Evolutionary conservation across 179 eudicot genomes (phyloP).

Genomic region (Monotropa hypopitys): DNA sequence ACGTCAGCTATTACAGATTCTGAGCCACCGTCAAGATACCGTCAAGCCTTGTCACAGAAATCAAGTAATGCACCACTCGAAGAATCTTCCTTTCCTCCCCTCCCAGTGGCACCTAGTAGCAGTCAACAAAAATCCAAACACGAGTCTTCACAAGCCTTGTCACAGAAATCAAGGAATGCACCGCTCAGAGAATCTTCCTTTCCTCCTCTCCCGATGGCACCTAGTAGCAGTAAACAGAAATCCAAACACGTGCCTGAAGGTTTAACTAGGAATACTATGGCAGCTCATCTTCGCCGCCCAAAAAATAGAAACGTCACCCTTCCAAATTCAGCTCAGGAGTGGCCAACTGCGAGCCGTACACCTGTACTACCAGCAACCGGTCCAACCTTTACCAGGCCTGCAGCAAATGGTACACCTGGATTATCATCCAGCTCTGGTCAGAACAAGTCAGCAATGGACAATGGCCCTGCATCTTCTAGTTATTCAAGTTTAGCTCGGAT

Average conservation of each 20-base stretch:
- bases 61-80: slow-evolving; percentile 35
- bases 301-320: slow-evolving; percentile 19
- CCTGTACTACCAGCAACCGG: slow-evolving; percentile 13
- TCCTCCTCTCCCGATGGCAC: slow-evolving; percentile 61
- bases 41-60: slow-evolving; percentile 58
- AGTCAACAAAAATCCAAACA: slow-evolving; percentile 40
- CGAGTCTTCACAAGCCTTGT: slow-evolving; percentile 15
- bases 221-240: slow-evolving; percentile 41
- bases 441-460: slow-evolving; percentile 17
- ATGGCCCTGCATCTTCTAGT: slow-evolving; percentile 32
- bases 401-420: slow-evolving; percentile 22
- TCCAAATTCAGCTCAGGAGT: slow-evolving; percentile 31
- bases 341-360: slow-evolving; percentile 19
- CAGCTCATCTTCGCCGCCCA: slow-evolving; percentile 51
- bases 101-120: slow-evolving; percentile 34
- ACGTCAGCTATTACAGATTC: slow-evolving; percentile 45
- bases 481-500: slow-evolving; percentile 34
- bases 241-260: slow-evolving; percentile 32
- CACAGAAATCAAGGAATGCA: slow-evolving; percentile 25
- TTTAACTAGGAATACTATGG: slow-evolving; percentile 48
- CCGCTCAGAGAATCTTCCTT: slow-evolving; percentile 57
- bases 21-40: slow-evolving; percentile 65
- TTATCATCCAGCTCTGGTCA: slow-evolving; percentile 34
- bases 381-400: slow-evolving; percentile 23
- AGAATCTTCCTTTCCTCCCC: slow-evolving; percentile 84